A percentile compares a stretch with the other conserved stretches of the same genome.
Conservation (phyloP, 225 moss, liverwort and hornwort genomes). For the Thuidium tamariscinum region DNA sequence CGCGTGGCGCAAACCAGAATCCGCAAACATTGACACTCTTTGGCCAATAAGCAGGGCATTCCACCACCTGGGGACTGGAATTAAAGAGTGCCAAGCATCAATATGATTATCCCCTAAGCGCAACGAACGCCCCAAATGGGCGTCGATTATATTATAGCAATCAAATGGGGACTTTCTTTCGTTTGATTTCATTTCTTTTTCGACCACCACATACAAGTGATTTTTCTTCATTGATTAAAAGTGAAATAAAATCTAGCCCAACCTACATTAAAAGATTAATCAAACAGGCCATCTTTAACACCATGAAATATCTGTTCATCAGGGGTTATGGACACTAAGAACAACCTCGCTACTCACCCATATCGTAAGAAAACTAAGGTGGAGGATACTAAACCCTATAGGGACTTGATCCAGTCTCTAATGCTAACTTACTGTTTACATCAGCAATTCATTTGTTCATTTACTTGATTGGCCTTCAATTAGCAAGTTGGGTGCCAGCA, state of each 20-base stretch:
- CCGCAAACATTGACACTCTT: constrained; percentile 72
- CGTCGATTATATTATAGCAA: neutral
- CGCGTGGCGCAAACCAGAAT: constrained; percentile 77
- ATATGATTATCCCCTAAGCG: neutral
- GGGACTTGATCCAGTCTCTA: neutral
- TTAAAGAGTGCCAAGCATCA: constrained; percentile 4
- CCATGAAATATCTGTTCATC: neutral
- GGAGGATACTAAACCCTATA: neutral
- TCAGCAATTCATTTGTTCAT: neutral
- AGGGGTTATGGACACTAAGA: neutral
- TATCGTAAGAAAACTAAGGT: neutral
- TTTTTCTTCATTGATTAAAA: neutral
- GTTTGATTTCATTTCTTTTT: neutral
- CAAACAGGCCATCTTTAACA: neutral
- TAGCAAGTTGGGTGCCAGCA: neutral
- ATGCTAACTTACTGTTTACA: neutral
- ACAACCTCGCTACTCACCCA: neutral
- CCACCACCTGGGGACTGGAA: constrained; percentile 74
- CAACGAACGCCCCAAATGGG: neutral
- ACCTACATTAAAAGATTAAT: neutral
- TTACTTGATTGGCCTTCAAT: neutral
- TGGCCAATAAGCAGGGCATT: constrained; percentile 86
- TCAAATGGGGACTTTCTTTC: neutral
- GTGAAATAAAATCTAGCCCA: neutral
- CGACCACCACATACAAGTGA: neutral